Conservation (phyloP, 108 stramenopile genomes). For the Parietichytrium sp. region DNA sequence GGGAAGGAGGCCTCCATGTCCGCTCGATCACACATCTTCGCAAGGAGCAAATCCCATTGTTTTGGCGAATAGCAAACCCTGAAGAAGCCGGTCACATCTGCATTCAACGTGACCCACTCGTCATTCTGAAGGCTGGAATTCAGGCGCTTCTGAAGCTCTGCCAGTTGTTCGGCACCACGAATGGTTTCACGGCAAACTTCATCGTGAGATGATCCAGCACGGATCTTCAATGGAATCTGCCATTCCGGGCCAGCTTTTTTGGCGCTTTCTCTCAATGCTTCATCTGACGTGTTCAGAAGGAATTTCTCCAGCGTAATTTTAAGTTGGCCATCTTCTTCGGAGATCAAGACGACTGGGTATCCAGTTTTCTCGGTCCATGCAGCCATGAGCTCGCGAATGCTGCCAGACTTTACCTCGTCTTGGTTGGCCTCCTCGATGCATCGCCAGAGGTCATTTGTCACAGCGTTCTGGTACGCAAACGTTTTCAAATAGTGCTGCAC, state of each 20-base stretch:
- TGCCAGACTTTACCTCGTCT: background rate
- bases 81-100: conserved; percentile 36
- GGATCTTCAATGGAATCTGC: conserved; percentile 17
- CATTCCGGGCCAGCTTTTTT: background rate
- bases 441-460: background rate
- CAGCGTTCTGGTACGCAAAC: conserved; percentile 51
- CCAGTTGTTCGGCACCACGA: background rate
- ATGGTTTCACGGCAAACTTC: background rate
- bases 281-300: too few relatives aligned
- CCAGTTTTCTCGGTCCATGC: conserved; percentile 58
- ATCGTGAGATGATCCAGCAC: background rate
- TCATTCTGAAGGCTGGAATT: background rate
- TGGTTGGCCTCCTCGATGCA: conserved; percentile 38
- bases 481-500: conserved; percentile 46
- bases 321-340: conserved; percentile 45
- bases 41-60: background rate
- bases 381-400: conserved; percentile 39
- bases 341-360: conserved; percentile 71
- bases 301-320: background rate
- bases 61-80: conserved; percentile 35
- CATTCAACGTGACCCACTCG: conserved; percentile 37
- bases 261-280: too few relatives aligned
- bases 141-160: background rate
- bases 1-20: background rate
- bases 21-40: background rate